phyloP scores from a whole-genome alignment of 805 yeast genomes.

The Sugiyamaella smithiae region DNA sequence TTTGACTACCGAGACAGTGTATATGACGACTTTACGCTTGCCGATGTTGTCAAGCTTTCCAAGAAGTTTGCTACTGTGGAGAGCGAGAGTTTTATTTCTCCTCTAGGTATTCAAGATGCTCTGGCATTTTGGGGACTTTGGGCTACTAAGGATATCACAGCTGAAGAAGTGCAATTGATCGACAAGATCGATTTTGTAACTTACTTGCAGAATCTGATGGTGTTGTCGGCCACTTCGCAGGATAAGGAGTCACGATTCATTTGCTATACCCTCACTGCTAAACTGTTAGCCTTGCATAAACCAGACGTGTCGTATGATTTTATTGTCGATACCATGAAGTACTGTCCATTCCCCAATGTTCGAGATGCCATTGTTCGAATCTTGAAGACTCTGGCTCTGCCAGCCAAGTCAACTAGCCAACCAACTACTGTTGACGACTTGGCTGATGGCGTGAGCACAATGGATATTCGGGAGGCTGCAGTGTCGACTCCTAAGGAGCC shows the following conservation, averaged over 20 bases:
- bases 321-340: slow-evolving; percentile 57
- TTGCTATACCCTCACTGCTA: slow-evolving; percentile 60
- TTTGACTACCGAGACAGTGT: slow-evolving; percentile 25
- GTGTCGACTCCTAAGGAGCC: slow-evolving; percentile 25
- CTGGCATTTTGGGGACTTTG: slow-evolving; percentile 36
- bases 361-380: slow-evolving; percentile 62
- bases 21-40: slow-evolving; percentile 17
- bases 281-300: slow-evolving; percentile 55
- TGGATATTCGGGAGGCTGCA: slow-evolving; percentile 5
- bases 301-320: slow-evolving; percentile 59
- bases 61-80: slow-evolving; percentile 22
- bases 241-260: slow-evolving; percentile 42
- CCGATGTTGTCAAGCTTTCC: slow-evolving; percentile 23
- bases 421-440: slow-evolving; percentile 15
- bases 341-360: slow-evolving; percentile 63
- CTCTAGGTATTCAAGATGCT: slow-evolving; percentile 36
- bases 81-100: slow-evolving; percentile 17
- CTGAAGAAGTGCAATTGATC: slow-evolving; percentile 31
- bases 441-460: slow-evolving; percentile 5
- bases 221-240: slow-evolving; percentile 36
- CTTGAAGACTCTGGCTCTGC: slow-evolving; percentile 56
- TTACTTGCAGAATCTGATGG: slow-evolving; percentile 44
- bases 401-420: slow-evolving; percentile 30
- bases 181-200: slow-evolving; percentile 34
- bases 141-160: slow-evolving; percentile 25